A percentile compares a stretch with the other conserved stretches of the same genome.
phyloP scores from a whole-genome alignment of 176 grass and related monocot genomes.

The Carex cristatella region DNA sequence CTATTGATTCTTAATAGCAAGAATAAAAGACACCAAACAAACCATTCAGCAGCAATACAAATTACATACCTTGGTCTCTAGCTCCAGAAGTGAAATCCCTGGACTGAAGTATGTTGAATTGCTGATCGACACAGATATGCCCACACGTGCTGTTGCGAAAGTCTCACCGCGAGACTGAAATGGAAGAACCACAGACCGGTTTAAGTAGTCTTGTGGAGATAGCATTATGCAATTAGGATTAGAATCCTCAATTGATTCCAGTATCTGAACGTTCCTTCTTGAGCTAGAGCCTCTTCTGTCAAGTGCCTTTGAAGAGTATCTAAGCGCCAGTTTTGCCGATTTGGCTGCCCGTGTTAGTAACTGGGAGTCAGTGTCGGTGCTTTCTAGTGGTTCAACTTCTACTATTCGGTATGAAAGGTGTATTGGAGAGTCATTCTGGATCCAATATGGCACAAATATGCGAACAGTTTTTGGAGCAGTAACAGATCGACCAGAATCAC shows the following conservation, averaged over 20 bases:
- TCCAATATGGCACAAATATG: slow-evolving; percentile 98
- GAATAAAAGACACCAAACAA: slow-evolving; percentile 14
- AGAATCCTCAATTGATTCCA: slow-evolving; percentile 79
- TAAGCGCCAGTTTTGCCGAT: slow-evolving; percentile 82
- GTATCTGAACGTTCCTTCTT: slow-evolving; percentile 60
- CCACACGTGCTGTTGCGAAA: slow-evolving; percentile 56
- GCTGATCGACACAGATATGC: slow-evolving; percentile 64
- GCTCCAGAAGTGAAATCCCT: slow-evolving; percentile 86
- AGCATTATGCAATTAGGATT: slow-evolving; percentile 73
- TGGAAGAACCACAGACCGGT: slow-evolving; percentile 35
- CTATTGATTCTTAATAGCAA: neutral
- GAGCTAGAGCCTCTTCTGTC: slow-evolving; percentile 45
- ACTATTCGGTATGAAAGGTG: slow-evolving; percentile 79
- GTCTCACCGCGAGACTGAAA: slow-evolving; percentile 50
- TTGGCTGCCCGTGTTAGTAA: slow-evolving; percentile 58
- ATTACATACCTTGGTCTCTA: slow-evolving; percentile 77
- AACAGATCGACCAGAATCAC: slow-evolving; percentile 77
- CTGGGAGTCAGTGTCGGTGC: slow-evolving; percentile 44
- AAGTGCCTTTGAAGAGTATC: slow-evolving; percentile 82
- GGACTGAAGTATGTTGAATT: slow-evolving; percentile 60
- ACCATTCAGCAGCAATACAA: slow-evolving; percentile 19
- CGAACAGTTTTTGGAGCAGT: slow-evolving; percentile 77
- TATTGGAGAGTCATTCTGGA: slow-evolving; percentile 73
- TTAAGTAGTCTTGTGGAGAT: slow-evolving; percentile 89
- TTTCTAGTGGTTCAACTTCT: slow-evolving; percentile 65